A percentile compares a stretch with the other conserved stretches of the same genome.
These are phyloP conservation scores for Thraustochytrium striatum DNA, from an alignment of 352 stramenopile genomes.

Conservation along the genomic window DNA sequence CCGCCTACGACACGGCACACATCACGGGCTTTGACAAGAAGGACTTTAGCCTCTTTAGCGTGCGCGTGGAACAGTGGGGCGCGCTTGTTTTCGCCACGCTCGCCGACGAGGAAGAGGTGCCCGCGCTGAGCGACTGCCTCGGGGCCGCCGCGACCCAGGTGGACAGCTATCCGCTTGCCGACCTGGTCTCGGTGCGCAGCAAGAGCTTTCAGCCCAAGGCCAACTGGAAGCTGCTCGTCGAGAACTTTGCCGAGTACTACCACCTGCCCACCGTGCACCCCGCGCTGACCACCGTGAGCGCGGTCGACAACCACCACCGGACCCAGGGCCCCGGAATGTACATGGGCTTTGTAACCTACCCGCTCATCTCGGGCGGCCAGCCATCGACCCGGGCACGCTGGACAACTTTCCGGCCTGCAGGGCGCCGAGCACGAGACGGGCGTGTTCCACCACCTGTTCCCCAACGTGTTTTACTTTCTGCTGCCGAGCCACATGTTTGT, in stretches of 20 bases:
- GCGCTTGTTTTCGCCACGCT: constrained; percentile 52
- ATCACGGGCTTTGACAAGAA: constrained; percentile 55
- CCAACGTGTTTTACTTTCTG: constrained; percentile 54
- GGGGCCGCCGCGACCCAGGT: constrained; percentile 47
- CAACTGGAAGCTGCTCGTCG: constrained; percentile 55
- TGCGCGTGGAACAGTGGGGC: constrained; percentile 51
- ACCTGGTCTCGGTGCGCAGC: constrained; percentile 49
- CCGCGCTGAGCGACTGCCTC: constrained; percentile 46
- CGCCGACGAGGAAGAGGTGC: constrained; percentile 30
- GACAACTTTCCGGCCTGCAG: constrained; percentile 49
- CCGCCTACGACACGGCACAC: constrained; percentile 51
- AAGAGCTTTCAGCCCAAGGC: constrained; percentile 27
- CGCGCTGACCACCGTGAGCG: constrained; percentile 48
- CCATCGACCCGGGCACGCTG: constrained; percentile 48
- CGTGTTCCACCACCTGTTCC: constrained; percentile 53
- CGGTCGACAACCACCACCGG: constrained; percentile 53
- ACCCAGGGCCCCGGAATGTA: constrained; percentile 50
- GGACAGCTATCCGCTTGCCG: constrained; percentile 49
- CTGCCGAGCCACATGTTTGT: constrained; percentile 50
- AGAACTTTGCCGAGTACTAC: constrained; percentile 57
- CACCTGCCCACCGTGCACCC: constrained; percentile 53
- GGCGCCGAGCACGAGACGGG: constrained; percentile 43
- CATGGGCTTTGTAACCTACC: constrained; percentile 52
- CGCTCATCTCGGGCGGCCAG: constrained; percentile 51
- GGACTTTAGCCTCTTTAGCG: constrained; percentile 51